Conservation (phyloP, 495 filamentous ascomycete species). For the Penicillium dipodomyicola region DNA sequence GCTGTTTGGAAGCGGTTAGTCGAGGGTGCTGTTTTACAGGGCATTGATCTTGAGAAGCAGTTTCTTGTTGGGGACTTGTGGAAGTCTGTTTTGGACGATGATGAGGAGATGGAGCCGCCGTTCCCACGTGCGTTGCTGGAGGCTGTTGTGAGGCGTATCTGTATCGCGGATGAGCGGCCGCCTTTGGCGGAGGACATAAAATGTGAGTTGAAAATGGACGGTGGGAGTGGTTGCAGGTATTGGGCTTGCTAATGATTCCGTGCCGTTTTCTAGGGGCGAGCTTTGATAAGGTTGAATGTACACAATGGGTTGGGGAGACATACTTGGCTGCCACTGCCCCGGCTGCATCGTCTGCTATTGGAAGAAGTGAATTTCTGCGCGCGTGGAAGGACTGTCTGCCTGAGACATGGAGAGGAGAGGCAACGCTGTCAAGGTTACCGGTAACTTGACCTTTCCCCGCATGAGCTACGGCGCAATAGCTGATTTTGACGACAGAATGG, state of each 20-base stretch:
- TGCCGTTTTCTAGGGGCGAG: slow-evolving; percentile 37
- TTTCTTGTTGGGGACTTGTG: slow-evolving; percentile 49
- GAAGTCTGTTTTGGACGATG: slow-evolving; percentile 48
- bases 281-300: slow-evolving; percentile 45
- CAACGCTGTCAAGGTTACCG: slow-evolving; percentile 45
- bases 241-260: slow-evolving; percentile 7
- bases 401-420: slow-evolving; percentile 56
- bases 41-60: slow-evolving; percentile 44
- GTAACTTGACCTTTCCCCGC: slow-evolving; percentile 24
- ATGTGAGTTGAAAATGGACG: slow-evolving; percentile 35
- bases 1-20: slow-evolving; percentile 47
- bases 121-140: slow-evolving; percentile 44
- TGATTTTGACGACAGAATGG: slow-evolving; percentile 26
- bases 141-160: slow-evolving; percentile 43
- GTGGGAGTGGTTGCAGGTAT: neutral
- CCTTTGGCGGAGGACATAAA: slow-evolving; percentile 27
- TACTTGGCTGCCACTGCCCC: slow-evolving; percentile 51
- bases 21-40: slow-evolving; percentile 45
- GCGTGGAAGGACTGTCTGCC: slow-evolving; percentile 58
- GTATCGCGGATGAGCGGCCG: slow-evolving; percentile 26
- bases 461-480: neutral
- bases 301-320: slow-evolving; percentile 51
- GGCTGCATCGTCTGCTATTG: slow-evolving; percentile 31
- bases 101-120: slow-evolving; percentile 26
- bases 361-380: slow-evolving; percentile 49